Base-by-base conservation (phyloP, 352 stramenopile species). In the Lagenidium giganteum region DNA sequence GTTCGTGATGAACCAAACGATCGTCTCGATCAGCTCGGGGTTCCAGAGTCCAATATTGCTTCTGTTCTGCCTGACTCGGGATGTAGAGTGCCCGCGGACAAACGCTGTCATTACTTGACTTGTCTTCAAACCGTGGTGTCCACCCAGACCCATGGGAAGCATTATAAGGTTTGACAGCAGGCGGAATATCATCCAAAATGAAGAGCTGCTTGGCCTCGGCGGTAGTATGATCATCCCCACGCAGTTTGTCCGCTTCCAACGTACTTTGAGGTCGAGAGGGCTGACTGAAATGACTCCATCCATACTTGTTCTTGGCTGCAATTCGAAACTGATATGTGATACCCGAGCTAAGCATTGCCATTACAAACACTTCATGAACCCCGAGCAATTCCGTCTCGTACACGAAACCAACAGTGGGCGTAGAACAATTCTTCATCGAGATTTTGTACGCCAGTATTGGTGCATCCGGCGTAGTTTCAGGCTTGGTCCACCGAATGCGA, bases 321-420 rank as follows among this genome's bases (percentile, higher is more conserved):
- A 95, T 61, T 5, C 78, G 70, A 47, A 95, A 95, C 53, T 96
- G 83, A 61, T 96, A 96, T 38, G 73, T 68, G 25, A 82, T 67
- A 8, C 75, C 77, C n/a, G 73, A 71, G 30, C 73, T 86, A 4
- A 96, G 52, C 31, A 75, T 85, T 3, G 70, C 70, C n/a, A n/a
- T n/a, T n/a, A n/a, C n/a, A n/a, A n/a, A n/a, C 14, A 89, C 50
- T 14, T 67, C 54, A 22, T 70, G 54, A 24, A 48, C 16, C 41
- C 52, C 58, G 8, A 59, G 38, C 2, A 83, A 35, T 1, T 50
- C 27, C 12, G 82, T 36, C 39, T 84, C 71, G 41, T 83, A 63
- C 53, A 76, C 40, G 40, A 83, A 87, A 4, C 71, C 71, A 2
- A 75, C 63, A 6, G 58, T 60, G 7, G 72, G 65, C 22, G 64